Conservation (phyloP, 2,329 filamentous ascomycete genomes). For the Verticillium albo-atrum region DNA sequence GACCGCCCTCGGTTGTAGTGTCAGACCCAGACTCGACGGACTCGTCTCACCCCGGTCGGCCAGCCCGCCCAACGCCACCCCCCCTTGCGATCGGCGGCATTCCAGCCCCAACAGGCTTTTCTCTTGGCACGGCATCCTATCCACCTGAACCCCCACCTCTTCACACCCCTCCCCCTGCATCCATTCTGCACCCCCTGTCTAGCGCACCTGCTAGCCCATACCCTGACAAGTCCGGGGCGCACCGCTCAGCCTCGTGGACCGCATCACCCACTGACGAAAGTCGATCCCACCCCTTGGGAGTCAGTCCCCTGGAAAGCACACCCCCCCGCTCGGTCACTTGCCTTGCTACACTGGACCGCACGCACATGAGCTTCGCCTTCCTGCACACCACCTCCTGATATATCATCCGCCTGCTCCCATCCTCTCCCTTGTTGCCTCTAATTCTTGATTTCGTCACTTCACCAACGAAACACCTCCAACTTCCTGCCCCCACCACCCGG, state of each 20-base stretch:
- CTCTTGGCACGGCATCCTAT: conserved; percentile 4
- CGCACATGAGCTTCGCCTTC: conserved; percentile 20
- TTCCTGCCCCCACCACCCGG: conserved; percentile 1
- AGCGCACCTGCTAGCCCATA: conserved; percentile 5
- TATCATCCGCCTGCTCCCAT: conserved; percentile 9
- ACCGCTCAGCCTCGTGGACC: conserved; percentile 36
- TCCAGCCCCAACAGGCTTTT: neutral
- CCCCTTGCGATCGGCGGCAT: neutral
- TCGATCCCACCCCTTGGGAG: conserved; percentile 5
- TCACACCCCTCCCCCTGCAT: conserved; percentile 11
- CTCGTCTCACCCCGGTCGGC: neutral
- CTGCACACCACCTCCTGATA: conserved; percentile 18
- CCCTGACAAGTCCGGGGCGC: neutral
- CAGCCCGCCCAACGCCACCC: neutral
- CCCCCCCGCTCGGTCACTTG: conserved; percentile 8
- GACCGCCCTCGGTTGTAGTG: neutral
- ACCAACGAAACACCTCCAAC: conserved; percentile 6
- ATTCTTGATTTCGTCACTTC: conserved; percentile 6
- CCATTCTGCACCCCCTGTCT: conserved; percentile 8
- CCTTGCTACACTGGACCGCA: conserved; percentile 7
- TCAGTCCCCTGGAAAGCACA: conserved; percentile 3
- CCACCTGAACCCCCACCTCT: conserved; percentile 6
- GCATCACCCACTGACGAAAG: conserved; percentile 35
- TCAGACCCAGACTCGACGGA: neutral
- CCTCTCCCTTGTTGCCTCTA: conserved; percentile 1